phyloP scores from a whole-genome alignment of 768 basidiomycete genomes.

The Asterophora parasitica region DNA sequence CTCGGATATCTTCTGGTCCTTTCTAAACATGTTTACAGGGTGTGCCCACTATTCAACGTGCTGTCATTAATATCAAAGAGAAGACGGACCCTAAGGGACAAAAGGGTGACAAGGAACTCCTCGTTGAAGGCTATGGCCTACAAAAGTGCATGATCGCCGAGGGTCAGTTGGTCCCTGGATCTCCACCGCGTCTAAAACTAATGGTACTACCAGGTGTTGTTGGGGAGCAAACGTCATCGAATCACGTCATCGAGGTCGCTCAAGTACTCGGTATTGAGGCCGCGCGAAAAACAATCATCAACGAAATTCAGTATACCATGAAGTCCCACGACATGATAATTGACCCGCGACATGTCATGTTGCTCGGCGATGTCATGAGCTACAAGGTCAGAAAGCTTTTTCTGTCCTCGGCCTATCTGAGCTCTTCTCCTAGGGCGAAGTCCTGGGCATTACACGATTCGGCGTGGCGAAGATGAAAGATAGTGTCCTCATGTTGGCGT shows the following conservation, averaged over 20 bases:
- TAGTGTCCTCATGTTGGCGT: constrained; percentile 97
- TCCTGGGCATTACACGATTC: constrained; percentile 96
- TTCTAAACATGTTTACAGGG: constrained; percentile 46
- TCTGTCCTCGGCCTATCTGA: constrained; percentile 7
- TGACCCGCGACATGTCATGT: constrained; percentile 97
- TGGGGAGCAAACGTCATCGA: constrained; percentile 88
- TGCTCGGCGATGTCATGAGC: constrained; percentile 97
- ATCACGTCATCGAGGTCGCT: constrained; percentile 95
- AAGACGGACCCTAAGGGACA: constrained; percentile 74
- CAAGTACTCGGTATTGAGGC: constrained; percentile 98
- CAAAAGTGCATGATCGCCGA: constrained; percentile 97
- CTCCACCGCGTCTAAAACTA: not conserved
- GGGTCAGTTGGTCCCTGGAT: constrained; percentile 42
- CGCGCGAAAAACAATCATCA: constrained; percentile 88
- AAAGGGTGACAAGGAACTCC: constrained; percentile 84
- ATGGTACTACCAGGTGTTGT: constrained; percentile 67
- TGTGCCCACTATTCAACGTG: constrained; percentile 80
- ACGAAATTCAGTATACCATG: constrained; percentile 98
- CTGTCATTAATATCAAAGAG: constrained; percentile 94
- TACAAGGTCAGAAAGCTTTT: constrained; percentile 65
- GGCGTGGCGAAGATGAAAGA: constrained; percentile 99
- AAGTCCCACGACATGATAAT: constrained; percentile 96
- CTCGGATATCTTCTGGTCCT: not conserved
- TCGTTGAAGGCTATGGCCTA: constrained; percentile 96
- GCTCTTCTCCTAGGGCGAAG: constrained; percentile 67